Base-by-base conservation (phyloP, 2,329 filamentous ascomycete genomes). In the Claviceps sp. region DNA sequence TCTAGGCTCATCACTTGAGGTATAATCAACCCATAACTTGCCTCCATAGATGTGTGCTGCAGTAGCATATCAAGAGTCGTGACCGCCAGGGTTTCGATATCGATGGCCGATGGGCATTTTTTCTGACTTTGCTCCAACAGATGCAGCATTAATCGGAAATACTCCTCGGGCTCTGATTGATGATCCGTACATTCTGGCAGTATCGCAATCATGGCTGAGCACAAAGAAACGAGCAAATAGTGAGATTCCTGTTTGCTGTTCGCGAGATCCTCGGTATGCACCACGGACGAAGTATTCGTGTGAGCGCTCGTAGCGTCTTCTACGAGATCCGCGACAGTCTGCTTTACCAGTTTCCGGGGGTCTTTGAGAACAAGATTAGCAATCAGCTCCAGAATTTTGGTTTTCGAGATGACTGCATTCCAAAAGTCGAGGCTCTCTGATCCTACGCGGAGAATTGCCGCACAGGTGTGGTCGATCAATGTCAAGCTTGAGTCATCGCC, bases 151-250 rank as follows among this genome's bases (percentile, higher is more conserved):
- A 77, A 56, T 2, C 57, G 56, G 50, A 81, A 71, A 16, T 74
- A 59, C 48, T 79, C 74, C 24, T 71, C 66, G 52, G 73, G 74
- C 24, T 69, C 66, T 26, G 51, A 52, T 34, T 67, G 63, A 50
- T 62, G 57, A 5, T 40, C 50, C 17, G 60, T 59, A 26, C 66
- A 65, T 39, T 63, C 57, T 8, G 65, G 60, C 16, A 74, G 57
- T 8, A 70, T 61, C 30, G 62, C 61, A 19, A 63, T 60, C 22
- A 67, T 55, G 42, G 68, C 62, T 4, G 56, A 55, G 62, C 65
- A 69, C 26, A 67, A 59, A 44, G 61, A 66, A 22, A 51, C 53
- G 7, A 56, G 52, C 48, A 67, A 44, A 4, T 50, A 41, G 19
- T 50, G 37, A 38, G 37, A 13, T 5, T 42, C 22, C 6, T 43